Percentiles rank a stretch among this genome's conserved stretches.
Conservation (phyloP, 2,329 filamentous ascomycete species). For the Pleomassaria siparia region DNA sequence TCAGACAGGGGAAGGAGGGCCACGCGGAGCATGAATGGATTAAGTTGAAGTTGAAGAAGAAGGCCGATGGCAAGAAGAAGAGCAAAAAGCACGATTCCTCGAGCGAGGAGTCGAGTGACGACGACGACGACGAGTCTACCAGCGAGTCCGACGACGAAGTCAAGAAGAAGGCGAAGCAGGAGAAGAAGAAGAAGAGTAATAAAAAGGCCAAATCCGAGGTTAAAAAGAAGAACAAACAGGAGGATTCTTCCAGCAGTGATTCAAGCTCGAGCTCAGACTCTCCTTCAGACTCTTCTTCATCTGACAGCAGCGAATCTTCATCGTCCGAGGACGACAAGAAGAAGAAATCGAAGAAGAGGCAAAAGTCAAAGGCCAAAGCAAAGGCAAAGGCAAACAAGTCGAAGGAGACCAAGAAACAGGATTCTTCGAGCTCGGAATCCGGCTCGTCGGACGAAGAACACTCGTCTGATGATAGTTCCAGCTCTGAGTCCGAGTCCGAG, state of each 20-base stretch:
- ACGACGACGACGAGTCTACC: not conserved
- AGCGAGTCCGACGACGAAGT: not conserved
- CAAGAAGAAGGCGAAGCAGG: not conserved
- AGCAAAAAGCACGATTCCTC: conserved; percentile 22
- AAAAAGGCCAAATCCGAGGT: not conserved
- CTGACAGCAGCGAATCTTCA: conserved; percentile 7
- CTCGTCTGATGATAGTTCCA: not conserved
- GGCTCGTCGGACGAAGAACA: not conserved
- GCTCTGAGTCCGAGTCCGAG: conserved; percentile 8
- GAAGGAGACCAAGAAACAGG: conserved; percentile 7
- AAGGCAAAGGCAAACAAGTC: conserved; percentile 8
- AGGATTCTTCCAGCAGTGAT: conserved; percentile 18
- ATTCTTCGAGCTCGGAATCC: not conserved
- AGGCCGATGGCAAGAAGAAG: conserved; percentile 17
- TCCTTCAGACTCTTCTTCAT: conserved; percentile 7
- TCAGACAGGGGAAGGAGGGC: too few relatives aligned
- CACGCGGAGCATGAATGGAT: conserved; percentile 19
- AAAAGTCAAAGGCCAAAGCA: conserved; percentile 10
- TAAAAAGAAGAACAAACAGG: conserved; percentile 26
- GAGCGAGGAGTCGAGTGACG: conserved; percentile 1
- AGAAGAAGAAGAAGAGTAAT: not conserved
- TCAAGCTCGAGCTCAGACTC: conserved; percentile 16
- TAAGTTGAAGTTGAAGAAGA: too few relatives aligned
- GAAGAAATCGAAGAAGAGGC: conserved; percentile 10
- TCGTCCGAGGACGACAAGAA: conserved; percentile 12